Percentiles rank a stretch among this genome's conserved stretches.
Conservation (phyloP, 2,329 filamentous ascomycete species). For the Orbilia quercus region DNA sequence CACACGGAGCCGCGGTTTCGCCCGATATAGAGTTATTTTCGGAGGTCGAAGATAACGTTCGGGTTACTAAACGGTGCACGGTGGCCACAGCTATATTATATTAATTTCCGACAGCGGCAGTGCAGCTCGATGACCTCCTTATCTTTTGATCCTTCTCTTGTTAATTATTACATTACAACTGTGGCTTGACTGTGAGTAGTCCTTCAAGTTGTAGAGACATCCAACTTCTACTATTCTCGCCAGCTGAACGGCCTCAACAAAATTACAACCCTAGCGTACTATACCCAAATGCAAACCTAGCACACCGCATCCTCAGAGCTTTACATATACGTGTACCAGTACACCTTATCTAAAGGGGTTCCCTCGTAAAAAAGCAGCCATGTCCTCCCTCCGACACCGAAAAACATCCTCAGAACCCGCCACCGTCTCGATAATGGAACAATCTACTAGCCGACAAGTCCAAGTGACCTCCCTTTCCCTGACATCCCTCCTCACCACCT, state of each 20-base stretch:
- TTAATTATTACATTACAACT: no score
- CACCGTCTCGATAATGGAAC: slow-evolving; percentile 36
- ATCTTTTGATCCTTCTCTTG: slow-evolving; percentile 1
- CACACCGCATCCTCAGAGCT: slow-evolving; percentile 23
- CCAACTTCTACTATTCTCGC: neutral
- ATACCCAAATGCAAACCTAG: slow-evolving; percentile 40
- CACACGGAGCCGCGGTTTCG: slow-evolving; percentile 39
- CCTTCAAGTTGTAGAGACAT: neutral
- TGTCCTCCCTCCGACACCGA: slow-evolving; percentile 49
- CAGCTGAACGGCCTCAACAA: slow-evolving; percentile 13
- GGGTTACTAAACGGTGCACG: neutral
- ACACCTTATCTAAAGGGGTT: no score
- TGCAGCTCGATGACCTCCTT: slow-evolving; percentile 10
- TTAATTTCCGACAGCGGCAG: slow-evolving; percentile 35
- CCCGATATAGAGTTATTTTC: slow-evolving; percentile 20
- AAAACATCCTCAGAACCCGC: slow-evolving; percentile 41
- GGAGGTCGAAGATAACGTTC: slow-evolving; percentile 11
- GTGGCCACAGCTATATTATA: slow-evolving; percentile 13
- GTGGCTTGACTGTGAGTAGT: neutral
- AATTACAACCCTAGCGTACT: slow-evolving; percentile 16
- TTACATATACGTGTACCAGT: no score
- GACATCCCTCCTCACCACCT: slow-evolving; percentile 47
- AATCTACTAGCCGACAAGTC: slow-evolving; percentile 30
- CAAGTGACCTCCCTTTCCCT: slow-evolving; percentile 48
- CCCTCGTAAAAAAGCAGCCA: slow-evolving; percentile 19